These are phyloP conservation scores for Blastomyces emzantsi DNA, from an alignment of 2,329 filamentous ascomycete genomes.

Conservation along the genomic window DNA sequence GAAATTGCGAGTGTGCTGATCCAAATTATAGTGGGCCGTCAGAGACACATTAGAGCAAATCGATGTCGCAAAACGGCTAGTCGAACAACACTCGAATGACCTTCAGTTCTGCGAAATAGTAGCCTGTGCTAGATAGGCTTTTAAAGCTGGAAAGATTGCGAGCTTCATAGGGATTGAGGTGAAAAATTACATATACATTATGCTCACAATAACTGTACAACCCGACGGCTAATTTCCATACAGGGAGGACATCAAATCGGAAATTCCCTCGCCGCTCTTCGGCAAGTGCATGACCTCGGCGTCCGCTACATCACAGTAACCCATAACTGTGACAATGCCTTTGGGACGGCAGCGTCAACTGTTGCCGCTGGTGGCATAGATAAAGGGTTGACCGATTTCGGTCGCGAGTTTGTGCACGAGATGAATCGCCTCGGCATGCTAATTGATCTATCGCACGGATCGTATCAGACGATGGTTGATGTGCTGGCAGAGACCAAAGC, in stretches of 20 bases:
- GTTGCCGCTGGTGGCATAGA: constrained; percentile 17
- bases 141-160: constrained; percentile 17
- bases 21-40: constrained; percentile 15
- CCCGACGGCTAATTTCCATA: constrained; percentile 4
- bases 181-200: not conserved
- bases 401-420: constrained; percentile 19
- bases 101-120: constrained; percentile 19
- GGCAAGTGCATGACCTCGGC: constrained; percentile 17
- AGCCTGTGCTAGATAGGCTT: constrained; percentile 18
- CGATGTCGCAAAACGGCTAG: constrained; percentile 21
- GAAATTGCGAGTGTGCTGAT: not conserved
- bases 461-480: constrained; percentile 21
- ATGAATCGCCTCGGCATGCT: constrained; percentile 26
- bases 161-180: constrained; percentile 23
- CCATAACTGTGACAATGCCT: constrained; percentile 26
- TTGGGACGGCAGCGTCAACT: constrained; percentile 21
- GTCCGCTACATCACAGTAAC: constrained; percentile 22
- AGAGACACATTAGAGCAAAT: constrained; percentile 25
- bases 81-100: constrained; percentile 17
- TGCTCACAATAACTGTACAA: not conserved
- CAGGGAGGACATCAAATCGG: constrained; percentile 24
- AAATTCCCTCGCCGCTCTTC: constrained; percentile 18
- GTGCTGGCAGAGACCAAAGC: constrained; percentile 18
- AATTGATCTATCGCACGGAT: constrained; percentile 24
- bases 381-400: constrained; percentile 20